Base-by-base conservation (phyloP, 805 yeast species). In the Isabelozyma pseudorhagii region DNA sequence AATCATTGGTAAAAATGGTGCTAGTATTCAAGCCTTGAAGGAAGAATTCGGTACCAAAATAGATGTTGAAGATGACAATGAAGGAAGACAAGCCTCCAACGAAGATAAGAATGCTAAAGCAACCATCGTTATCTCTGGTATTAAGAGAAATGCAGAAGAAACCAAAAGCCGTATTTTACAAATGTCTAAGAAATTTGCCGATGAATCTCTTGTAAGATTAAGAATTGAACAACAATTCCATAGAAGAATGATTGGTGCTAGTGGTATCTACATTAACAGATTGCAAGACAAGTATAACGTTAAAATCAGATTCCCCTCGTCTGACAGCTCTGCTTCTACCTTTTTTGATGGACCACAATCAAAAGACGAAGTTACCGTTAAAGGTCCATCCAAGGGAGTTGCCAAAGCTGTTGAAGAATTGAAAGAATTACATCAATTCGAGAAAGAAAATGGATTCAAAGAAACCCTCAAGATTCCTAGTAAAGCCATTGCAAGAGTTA, bases 371-470 rank as follows among this genome's bases (percentile, higher is more conserved):
- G 84, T 87, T 40, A 72, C 78, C 29, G 79, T 93, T 50, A 84
- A 84, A 61, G 97, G 97, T 48, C 96, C 97, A 45, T 88, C 97
- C 25, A 86, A 85, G 68, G 94, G 93, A 57, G 98, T 88, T 34
- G 77, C 82, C 34, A 84, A 84, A 64, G 96, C 96, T 34, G 83
- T 82, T 64, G 92, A 85, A 54, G 97, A 92, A 73, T 72, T 96
- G 62, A 78, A 80, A 57, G 97, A 91, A 49, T 78, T 96, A 54
- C 75, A 89, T 57, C 85, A 87, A 57, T 94, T 86, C 67, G 98
- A 92, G 68, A 85, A 80, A 61, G 96, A 89, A 58, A 89, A 91
- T 63, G 93, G 96, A 14, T 81, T 82, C 70, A 78, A 80, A 50
- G 76, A 82, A 55, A 70, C 73, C n/a, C 65, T 93, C 40, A 64